Evolutionary conservation across 306 rosid genomes (phyloP).

Genomic region (Canavalia gladiata): DNA sequence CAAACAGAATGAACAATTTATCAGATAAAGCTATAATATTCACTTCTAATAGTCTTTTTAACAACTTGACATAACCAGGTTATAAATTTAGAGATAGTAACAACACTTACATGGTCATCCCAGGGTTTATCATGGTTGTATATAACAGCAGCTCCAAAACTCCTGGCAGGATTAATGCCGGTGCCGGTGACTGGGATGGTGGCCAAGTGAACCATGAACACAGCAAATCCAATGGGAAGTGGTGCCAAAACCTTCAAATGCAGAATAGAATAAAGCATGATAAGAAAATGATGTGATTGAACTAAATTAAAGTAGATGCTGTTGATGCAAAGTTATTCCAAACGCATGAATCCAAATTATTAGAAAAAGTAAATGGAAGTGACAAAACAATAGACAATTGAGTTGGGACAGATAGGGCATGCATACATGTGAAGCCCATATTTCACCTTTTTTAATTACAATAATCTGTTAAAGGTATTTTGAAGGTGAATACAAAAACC

Average conservation of each 20-base stretch:
- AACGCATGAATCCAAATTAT: conserved; percentile 46
- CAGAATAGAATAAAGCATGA: conserved; percentile 31
- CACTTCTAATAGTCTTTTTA: not conserved
- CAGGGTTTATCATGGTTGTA: conserved; percentile 63
- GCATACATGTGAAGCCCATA: conserved; percentile 56
- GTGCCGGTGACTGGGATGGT: conserved; percentile 95
- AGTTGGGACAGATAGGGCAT: conserved; percentile 51
- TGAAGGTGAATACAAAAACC: conserved; percentile 36
- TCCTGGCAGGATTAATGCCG: conserved; percentile 95
- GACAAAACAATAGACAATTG: conserved; percentile 38
- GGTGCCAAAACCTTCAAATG: conserved; percentile 87
- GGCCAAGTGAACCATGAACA: conserved; percentile 96
- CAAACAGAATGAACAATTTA: conserved; percentile 38
- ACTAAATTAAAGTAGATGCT: conserved; percentile 35
- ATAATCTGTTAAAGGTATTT: conserved; percentile 38
- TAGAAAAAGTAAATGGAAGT: not conserved
- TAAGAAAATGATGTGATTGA: conserved; percentile 41
- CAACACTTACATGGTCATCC: conserved; percentile 64
- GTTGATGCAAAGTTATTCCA: conserved; percentile 37
- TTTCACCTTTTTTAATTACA: conserved; percentile 32
- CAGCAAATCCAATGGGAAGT: conserved; percentile 97
- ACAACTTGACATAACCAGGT: not conserved
- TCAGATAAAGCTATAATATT: conserved; percentile 39
- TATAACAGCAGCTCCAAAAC: conserved; percentile 91
- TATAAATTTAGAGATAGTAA: not conserved